phyloP scores from a whole-genome alignment of 768 basidiomycete species.

The Paxillus rubicundulus region DNA sequence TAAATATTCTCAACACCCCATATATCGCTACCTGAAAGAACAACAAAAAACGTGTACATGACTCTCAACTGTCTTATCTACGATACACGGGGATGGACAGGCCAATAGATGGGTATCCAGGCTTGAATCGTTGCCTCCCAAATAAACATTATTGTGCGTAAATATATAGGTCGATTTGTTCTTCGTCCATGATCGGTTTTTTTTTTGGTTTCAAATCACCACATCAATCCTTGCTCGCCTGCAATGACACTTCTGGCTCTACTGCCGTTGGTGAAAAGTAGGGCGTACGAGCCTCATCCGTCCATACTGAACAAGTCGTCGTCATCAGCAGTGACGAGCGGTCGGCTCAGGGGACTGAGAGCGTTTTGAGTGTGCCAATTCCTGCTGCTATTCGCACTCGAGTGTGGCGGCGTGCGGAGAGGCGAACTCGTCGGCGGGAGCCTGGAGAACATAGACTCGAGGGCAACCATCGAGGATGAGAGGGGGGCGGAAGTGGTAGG shows the following conservation, averaged over 20 bases:
- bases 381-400: conserved; percentile 20
- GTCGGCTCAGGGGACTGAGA: conserved; percentile 60
- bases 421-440: conserved; percentile 29
- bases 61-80: not conserved
- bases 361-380: conserved; percentile 39
- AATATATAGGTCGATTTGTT: conserved; percentile 18
- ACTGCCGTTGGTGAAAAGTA: too few relatives aligned
- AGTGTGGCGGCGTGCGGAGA: conserved; percentile 27
- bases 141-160: conserved; percentile 28
- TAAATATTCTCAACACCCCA: conserved; percentile 22
- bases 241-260: not conserved
- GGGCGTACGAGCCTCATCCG: conserved; percentile 26
- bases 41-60: not conserved
- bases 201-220: not conserved
- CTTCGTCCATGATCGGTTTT: conserved; percentile 15
- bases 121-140: conserved; percentile 27
- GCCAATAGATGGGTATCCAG: conserved; percentile 33
- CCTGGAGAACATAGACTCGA: conserved; percentile 57
- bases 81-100: conserved; percentile 11
- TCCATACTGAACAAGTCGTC: conserved; percentile 78
- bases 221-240: not conserved
- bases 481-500: conserved; percentile 7
- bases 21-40: conserved; percentile 1
- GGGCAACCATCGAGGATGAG: conserved; percentile 25
- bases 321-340: conserved; percentile 55